A percentile compares a stretch with the other conserved stretches of the same genome.
These are phyloP conservation scores for Epipyxis sp. DNA, from an alignment of 108 stramenopile species.

Conservation along the genomic window DNA sequence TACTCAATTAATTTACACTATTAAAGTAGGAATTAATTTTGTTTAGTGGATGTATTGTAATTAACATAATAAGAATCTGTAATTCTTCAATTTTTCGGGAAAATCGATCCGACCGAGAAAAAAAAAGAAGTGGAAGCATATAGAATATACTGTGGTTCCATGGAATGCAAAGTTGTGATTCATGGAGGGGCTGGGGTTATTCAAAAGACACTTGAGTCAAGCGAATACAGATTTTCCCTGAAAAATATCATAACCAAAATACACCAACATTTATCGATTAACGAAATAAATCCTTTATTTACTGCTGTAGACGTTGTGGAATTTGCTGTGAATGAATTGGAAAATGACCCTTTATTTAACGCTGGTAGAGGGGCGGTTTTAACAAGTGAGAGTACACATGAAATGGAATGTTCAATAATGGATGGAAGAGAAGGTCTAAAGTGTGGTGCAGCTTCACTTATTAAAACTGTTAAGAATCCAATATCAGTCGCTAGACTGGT, in stretches of 20 bases:
- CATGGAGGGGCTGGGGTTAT: slow-evolving; percentile 16
- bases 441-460: slow-evolving; percentile 22
- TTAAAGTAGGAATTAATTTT: too few species aligned
- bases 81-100: too few species aligned
- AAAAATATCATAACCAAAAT: not conserved
- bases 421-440: not conserved
- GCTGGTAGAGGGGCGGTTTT: slow-evolving; percentile 23
- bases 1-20: too few species aligned
- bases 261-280: not conserved
- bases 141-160: too few species aligned
- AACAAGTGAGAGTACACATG: not conserved
- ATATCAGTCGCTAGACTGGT: slow-evolving; percentile 20
- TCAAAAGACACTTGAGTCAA: not conserved
- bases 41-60: too few species aligned
- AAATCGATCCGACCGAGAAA: too few species aligned
- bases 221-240: not conserved
- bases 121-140: too few species aligned
- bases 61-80: too few species aligned
- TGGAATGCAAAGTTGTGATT: not conserved
- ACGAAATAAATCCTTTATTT: not conserved
- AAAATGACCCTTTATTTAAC: not conserved
- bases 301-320: slow-evolving; percentile 31
- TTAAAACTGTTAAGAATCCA: slow-evolving; percentile 6
- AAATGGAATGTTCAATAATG: slow-evolving; percentile 6
- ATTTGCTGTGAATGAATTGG: slow-evolving; percentile 10